Conservation (phyloP, 176 grass and related monocot species). For the Oryza glaberrima region DNA sequence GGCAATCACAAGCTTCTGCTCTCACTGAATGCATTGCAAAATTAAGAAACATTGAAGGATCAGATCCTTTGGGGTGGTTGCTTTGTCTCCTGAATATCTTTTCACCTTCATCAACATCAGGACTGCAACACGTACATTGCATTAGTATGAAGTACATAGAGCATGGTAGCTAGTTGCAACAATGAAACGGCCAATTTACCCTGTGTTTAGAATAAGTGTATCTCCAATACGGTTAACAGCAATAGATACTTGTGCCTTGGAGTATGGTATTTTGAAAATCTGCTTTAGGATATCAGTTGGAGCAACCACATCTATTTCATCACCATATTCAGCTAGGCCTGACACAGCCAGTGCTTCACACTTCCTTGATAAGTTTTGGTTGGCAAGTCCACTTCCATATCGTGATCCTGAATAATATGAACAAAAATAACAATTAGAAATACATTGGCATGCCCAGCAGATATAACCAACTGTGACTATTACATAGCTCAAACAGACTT, state of each 20-base stretch:
- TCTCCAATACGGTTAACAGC: constrained; percentile 93
- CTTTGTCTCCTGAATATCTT: constrained; percentile 90
- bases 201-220: constrained; percentile 92
- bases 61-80: constrained; percentile 78
- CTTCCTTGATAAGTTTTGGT: constrained; percentile 94
- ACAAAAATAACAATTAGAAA: constrained; percentile 33
- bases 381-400: constrained; percentile 59
- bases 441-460: constrained; percentile 17
- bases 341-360: constrained; percentile 94
- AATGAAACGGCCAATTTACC: constrained; percentile 52
- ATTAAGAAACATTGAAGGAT: constrained; percentile 94
- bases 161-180: not conserved
- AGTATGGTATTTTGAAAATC: constrained; percentile 97
- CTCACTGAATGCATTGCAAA: constrained; percentile 98
- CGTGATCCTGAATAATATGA: constrained; percentile 62
- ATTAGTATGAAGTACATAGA: constrained; percentile 23
- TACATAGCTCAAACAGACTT: not conserved
- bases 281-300: constrained; percentile 96
- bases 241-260: constrained; percentile 93
- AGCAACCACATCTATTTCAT: constrained; percentile 93
- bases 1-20: constrained; percentile 98
- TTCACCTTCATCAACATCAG: constrained; percentile 97
- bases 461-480: not conserved
- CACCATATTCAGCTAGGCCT: constrained; percentile 82
- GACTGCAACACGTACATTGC: constrained; percentile 45